Conservation (phyloP, 768 basidiomycete species). For the Trametes meyenii region DNA sequence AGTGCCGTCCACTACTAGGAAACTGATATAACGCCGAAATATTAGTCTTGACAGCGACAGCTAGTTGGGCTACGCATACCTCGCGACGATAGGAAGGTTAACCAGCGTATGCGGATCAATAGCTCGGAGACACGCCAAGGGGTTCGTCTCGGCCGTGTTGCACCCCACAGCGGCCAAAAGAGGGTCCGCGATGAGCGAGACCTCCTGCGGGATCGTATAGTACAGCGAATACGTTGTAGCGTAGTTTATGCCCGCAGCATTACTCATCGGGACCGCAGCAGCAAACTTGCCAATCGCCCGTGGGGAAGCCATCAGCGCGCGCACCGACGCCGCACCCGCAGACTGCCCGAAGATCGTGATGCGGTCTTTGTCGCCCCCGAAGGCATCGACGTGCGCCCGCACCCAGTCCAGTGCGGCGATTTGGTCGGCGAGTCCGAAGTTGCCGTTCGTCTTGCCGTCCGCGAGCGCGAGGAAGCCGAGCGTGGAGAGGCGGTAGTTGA, state of each 20-base stretch:
- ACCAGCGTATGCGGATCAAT: slow-evolving; percentile 41
- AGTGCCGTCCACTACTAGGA: slow-evolving; percentile 51
- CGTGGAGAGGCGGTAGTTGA: slow-evolving; percentile 43
- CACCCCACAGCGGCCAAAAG: slow-evolving; percentile 47
- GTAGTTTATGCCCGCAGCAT: slow-evolving; percentile 51
- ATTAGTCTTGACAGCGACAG: not conserved
- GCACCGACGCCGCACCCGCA: slow-evolving; percentile 51
- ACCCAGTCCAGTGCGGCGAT: slow-evolving; percentile 48
- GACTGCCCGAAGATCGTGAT: slow-evolving; percentile 60
- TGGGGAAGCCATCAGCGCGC: slow-evolving; percentile 36
- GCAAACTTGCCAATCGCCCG: slow-evolving; percentile 38
- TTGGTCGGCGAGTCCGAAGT: slow-evolving; percentile 51
- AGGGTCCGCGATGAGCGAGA: slow-evolving; percentile 38
- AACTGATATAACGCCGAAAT: slow-evolving; percentile 27
- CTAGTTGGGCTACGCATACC: slow-evolving; percentile 21
- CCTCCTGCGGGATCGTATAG: slow-evolving; percentile 47
- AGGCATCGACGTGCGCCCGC: slow-evolving; percentile 53
- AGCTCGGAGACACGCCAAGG: slow-evolving; percentile 42
- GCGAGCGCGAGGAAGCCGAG: slow-evolving; percentile 48
- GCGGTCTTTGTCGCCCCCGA: slow-evolving; percentile 56
- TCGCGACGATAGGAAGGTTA: slow-evolving; percentile 35
- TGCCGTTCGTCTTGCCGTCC: slow-evolving; percentile 47
- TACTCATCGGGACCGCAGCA: slow-evolving; percentile 43
- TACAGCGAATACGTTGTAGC: slow-evolving; percentile 54
- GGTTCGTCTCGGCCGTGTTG: slow-evolving; percentile 33